Conservation (phyloP, 2,329 filamentous ascomycete species). For the Corinectria fuckeliana region DNA sequence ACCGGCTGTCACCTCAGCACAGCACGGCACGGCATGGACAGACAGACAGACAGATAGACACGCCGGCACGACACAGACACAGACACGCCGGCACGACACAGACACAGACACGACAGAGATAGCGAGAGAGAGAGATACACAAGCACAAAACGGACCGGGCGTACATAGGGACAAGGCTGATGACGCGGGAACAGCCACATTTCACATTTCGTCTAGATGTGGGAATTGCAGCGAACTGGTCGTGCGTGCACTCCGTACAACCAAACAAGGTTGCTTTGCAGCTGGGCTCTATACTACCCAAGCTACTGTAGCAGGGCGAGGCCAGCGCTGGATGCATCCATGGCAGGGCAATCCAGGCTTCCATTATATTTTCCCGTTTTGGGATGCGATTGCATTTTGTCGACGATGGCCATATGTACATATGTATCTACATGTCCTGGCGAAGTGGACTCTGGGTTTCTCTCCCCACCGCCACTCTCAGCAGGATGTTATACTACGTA, state of each 20-base stretch:
- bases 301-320: background rate
- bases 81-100: background rate
- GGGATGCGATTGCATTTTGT: conserved; percentile 3
- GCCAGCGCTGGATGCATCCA: background rate
- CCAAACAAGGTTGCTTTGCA: conserved; percentile 19
- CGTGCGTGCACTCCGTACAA: conserved; percentile 18
- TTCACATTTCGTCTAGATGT: conserved; percentile 23
- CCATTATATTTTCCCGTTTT: conserved; percentile 1
- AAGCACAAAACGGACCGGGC: background rate
- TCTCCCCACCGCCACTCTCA: too few relatives aligned
- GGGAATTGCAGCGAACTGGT: conserved; percentile 37
- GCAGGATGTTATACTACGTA: too few relatives aligned
- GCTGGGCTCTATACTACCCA: background rate
- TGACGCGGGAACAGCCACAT: conserved; percentile 13
- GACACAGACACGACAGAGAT: background rate
- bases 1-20: background rate
- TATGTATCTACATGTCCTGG: too few relatives aligned
- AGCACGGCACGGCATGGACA: too few relatives aligned
- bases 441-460: too few relatives aligned
- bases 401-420: too few relatives aligned
- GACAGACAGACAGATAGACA: background rate
- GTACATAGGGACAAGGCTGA: conserved; percentile 23
- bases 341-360: background rate
- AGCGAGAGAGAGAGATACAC: too few relatives aligned
- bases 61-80: background rate